Evolutionary conservation across 1,139 yeast genomes (phyloP), one percentile per base, ranked within the genome.

Genomic region (Candida freyschussii): DNA sequence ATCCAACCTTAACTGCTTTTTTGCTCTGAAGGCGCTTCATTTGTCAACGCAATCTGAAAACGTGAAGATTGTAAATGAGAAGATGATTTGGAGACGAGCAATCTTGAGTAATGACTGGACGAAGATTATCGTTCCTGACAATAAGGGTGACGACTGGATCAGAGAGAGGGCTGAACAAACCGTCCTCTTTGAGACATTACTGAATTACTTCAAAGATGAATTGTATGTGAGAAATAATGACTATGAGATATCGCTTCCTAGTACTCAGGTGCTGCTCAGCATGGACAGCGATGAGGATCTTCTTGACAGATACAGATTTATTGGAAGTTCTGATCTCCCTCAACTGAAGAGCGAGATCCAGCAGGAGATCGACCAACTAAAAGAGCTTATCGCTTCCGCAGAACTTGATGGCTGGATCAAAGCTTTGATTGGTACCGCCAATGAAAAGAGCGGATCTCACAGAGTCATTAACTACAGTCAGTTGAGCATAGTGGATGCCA

Each of bases 41-140:
- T 40, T 60, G 19, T 53, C 60, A 7, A 46, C 52, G 22, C 49
- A 54, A 12, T 41, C 55, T 4, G 41, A 52, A 12, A 45, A 48
- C n/a, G 57, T 54, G 23, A 62, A 59, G 25, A 37, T 39, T 2
- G 43, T 58, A 11, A 56, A 60, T 30, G 62, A 59, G 30, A 56
- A 58, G 12, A 50, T 67, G 12, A 60, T 80, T 2, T 82, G 93
- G 91, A 63, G 77, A 47, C 64, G 91, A 39, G 63, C 81, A 29
- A 59, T 82, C 8, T 48, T 75, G n/a, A 65, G 72, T 2, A 80
- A 77, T 44, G 72, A 76, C 44, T 78, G 86, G 84, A 40, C 52
- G 6, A 50, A 53, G 11, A 52, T 40, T 6, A 17, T 75, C 15
- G 56, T 62, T n/a, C 56, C 62, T 19, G 57, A 60, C 19, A 61